Percentiles rank a stretch among this genome's conserved stretches.
Evolutionary conservation across 2,329 filamentous ascomycete species (phyloP).

Genomic region (Talaromyces sp.): DNA sequence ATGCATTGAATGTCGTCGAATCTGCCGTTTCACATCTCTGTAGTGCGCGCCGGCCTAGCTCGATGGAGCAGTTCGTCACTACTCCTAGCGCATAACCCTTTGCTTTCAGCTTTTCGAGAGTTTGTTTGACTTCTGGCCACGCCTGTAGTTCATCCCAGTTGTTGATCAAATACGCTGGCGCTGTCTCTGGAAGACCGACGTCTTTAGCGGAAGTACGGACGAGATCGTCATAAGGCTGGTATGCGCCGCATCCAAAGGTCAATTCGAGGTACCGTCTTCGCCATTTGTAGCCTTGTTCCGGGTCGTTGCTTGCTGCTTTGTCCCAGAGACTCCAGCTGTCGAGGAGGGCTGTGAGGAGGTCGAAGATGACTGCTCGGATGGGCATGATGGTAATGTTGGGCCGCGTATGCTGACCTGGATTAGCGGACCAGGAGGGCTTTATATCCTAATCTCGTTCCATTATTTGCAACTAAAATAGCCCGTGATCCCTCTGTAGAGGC

Average conservation of each 20-base stretch:
- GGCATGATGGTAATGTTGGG: constrained; percentile 1
- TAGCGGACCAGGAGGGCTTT: neutral
- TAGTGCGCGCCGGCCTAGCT: constrained; percentile 28
- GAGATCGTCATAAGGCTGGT: constrained; percentile 31
- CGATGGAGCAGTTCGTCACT: constrained; percentile 42
- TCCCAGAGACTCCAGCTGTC: constrained; percentile 44
- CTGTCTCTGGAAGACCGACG: constrained; percentile 28
- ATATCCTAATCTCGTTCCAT: neutral
- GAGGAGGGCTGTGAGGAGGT: constrained; percentile 43
- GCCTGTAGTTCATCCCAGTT: constrained; percentile 31
- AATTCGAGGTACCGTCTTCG: constrained; percentile 41
- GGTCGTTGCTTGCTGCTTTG: constrained; percentile 25
- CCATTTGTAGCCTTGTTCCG: constrained; percentile 29
- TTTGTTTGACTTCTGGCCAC: constrained; percentile 25
- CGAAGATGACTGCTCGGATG: constrained; percentile 37
- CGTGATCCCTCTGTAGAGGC: neutral
- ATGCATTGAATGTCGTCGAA: constrained; percentile 31
- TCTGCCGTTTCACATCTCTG: constrained; percentile 16
- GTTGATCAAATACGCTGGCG: constrained; percentile 29
- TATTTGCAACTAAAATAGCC: neutral
- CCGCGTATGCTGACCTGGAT: neutral
- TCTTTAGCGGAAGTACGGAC: constrained; percentile 32
- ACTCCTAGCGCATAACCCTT: constrained; percentile 38
- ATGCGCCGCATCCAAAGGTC: constrained; percentile 38
- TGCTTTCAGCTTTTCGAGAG: constrained; percentile 26